Evolutionary conservation across 306 rosid species (phyloP), one percentile per base, ranked within the genome.

Genomic region (Gastrolobium bilobum): DNA sequence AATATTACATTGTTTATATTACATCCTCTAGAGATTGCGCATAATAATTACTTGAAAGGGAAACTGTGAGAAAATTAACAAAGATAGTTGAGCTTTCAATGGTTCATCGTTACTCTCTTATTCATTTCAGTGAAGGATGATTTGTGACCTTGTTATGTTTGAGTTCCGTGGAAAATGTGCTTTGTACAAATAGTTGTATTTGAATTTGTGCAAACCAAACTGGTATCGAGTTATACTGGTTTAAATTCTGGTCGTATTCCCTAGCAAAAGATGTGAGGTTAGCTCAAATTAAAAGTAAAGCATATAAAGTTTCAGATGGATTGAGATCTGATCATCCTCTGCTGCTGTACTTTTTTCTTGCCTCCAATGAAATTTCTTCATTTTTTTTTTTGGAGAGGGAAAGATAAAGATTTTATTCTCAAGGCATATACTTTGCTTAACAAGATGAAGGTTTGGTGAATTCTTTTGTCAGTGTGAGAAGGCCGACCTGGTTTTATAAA

Each of bases 91-190:
- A 33, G 58, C 20, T 68, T 68, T 68, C 10, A 11, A 46, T 29
- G 58, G 30, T 68, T 46, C 43, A 47, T 5, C n/a, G 13, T 7
- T 2, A 61, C 46, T 68, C 29, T 68, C 43, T 30, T 11, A 43
- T 44, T 13, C 26, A 50, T 68, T 31, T 47, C 59, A 33, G 6
- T 20, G 58, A 31, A 68, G 58, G 10, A 29, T 31, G 58, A 68
- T 40, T 63, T 63, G 43, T n/a, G 54, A 68, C 43, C 42, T 47
- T 42, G 58, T 43, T 66, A n/a, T 68, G 43, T 5, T 68, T 30
- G 10, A 11, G 57, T 50, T 44, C 38, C 40, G 10, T 11, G 73
- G 58, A 31, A 34, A 47, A 20, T 68, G 2, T 48, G 59, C 5
- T 13, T 34, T 70, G 26, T 20, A 20, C 26, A 20, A 20, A 20